Percentiles rank a stretch among this genome's conserved stretches.
These are phyloP conservation scores for Talinum fruticosum DNA, from an alignment of 148 eudicot genomes.

Conservation along the genomic window DNA sequence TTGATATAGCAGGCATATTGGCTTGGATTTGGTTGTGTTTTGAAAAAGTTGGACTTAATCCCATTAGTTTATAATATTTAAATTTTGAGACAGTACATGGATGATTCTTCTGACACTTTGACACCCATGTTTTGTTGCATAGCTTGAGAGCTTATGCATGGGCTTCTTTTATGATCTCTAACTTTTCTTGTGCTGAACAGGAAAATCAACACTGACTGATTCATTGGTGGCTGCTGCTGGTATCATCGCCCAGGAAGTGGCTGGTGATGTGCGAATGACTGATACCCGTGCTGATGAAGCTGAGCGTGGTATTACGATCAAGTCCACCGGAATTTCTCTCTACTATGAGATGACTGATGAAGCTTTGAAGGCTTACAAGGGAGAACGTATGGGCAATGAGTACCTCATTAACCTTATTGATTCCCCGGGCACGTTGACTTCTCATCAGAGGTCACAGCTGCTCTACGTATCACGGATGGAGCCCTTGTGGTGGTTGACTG, in stretches of 20 bases:
- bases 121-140: too few species aligned
- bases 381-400: background rate
- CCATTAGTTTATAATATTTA: background rate
- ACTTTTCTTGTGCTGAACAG: background rate
- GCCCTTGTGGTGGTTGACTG: slow-evolving; percentile 5
- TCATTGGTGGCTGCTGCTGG: slow-evolving; percentile 4
- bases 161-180: background rate
- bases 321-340: slow-evolving; percentile 3
- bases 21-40: too few species aligned
- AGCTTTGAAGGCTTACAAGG: background rate
- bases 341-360: slow-evolving; percentile 1
- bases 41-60: background rate
- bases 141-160: too few species aligned
- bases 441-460: slow-evolving; percentile 2
- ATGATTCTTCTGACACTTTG: background rate
- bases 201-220: background rate
- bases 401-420: background rate
- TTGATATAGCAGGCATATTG: too few species aligned
- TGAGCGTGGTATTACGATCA: slow-evolving; percentile 1
- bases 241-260: background rate
- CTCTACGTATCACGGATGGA: background rate
- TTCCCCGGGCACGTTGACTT: slow-evolving; percentile 4
- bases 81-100: background rate
- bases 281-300: slow-evolving; percentile 5
- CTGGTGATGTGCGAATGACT: background rate